These are phyloP conservation scores for Gnaphalium uliginosum DNA, from an alignment of 129 eudicot species.

Conservation along the genomic window DNA sequence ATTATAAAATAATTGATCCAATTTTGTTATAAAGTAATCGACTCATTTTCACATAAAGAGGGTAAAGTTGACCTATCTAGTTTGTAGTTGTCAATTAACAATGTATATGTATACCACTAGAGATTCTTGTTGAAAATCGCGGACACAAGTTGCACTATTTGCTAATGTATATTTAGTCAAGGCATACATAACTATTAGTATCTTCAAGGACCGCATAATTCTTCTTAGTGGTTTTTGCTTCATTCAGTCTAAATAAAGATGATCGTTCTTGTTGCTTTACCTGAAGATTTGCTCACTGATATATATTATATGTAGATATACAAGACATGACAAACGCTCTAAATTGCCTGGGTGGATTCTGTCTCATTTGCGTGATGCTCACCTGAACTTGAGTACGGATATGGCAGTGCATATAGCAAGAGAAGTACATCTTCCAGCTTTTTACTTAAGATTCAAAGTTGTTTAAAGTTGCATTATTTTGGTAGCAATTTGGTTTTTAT, in stretches of 20 bases:
- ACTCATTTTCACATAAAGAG: background rate
- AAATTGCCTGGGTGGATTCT: slow-evolving; percentile 97
- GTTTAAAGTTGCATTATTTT: background rate
- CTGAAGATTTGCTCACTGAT: background rate
- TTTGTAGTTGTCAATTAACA: slow-evolving; percentile 1
- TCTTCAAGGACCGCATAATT: background rate
- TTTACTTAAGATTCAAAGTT: background rate
- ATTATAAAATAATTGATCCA: background rate
- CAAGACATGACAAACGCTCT: slow-evolving; percentile 92
- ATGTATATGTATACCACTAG: background rate
- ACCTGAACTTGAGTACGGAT: slow-evolving; percentile 96
- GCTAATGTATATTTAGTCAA: too few relatives aligned
- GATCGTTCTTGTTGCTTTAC: background rate
- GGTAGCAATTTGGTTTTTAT: background rate
- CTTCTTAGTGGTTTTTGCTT: background rate
- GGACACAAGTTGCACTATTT: background rate
- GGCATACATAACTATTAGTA: too few relatives aligned
- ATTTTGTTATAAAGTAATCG: background rate
- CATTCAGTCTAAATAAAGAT: slow-evolving; percentile 3
- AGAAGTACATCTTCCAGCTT: slow-evolving; percentile 57
- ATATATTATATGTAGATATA: slow-evolving; percentile 54
- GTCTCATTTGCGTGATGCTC: slow-evolving; percentile 90
- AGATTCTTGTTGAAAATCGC: background rate
- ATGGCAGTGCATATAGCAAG: slow-evolving; percentile 98
- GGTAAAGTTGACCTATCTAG: background rate